These are phyloP conservation scores for Termitomyces sp. DNA, from an alignment of 768 basidiomycete species.

Conservation along the genomic window DNA sequence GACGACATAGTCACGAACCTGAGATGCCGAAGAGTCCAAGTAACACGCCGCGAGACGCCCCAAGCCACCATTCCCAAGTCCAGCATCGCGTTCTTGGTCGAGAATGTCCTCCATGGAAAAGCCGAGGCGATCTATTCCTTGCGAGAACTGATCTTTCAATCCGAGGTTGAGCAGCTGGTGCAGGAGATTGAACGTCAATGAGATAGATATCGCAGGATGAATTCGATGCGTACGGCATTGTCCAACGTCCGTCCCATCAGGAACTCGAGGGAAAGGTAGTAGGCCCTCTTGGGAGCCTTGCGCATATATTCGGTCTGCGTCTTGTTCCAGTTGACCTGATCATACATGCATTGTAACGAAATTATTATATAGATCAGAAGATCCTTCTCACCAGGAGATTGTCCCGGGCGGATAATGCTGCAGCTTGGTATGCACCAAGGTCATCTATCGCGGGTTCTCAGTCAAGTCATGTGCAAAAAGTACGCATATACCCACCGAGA, in stretches of 20 bases:
- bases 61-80: slow-evolving; percentile 90
- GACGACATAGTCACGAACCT: slow-evolving; percentile 62
- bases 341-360: slow-evolving; percentile 1
- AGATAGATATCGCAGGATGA: slow-evolving; percentile 37
- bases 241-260: slow-evolving; percentile 80
- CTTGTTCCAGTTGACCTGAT: slow-evolving; percentile 78
- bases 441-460: slow-evolving; percentile 38
- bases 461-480: not conserved
- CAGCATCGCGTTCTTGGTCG: slow-evolving; percentile 89
- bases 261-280: slow-evolving; percentile 95
- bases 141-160: slow-evolving; percentile 68
- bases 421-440: slow-evolving; percentile 88
- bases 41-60: slow-evolving; percentile 98
- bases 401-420: slow-evolving; percentile 84
- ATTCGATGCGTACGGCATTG: slow-evolving; percentile 48
- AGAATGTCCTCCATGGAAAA: slow-evolving; percentile 88
- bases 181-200: slow-evolving; percentile 3
- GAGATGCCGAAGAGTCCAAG: slow-evolving; percentile 86
- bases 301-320: slow-evolving; percentile 74
- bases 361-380: not conserved
- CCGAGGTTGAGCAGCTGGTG: slow-evolving; percentile 83
- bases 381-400: slow-evolving; percentile 61
- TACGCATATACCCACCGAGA: slow-evolving; percentile 40
- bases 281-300: slow-evolving; percentile 84
- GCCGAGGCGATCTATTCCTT: slow-evolving; percentile 71